Percentiles rank a stretch among this genome's conserved stretches.
Conservation (phyloP, 1,139 yeast species). For the Geotrichum siamense region DNA sequence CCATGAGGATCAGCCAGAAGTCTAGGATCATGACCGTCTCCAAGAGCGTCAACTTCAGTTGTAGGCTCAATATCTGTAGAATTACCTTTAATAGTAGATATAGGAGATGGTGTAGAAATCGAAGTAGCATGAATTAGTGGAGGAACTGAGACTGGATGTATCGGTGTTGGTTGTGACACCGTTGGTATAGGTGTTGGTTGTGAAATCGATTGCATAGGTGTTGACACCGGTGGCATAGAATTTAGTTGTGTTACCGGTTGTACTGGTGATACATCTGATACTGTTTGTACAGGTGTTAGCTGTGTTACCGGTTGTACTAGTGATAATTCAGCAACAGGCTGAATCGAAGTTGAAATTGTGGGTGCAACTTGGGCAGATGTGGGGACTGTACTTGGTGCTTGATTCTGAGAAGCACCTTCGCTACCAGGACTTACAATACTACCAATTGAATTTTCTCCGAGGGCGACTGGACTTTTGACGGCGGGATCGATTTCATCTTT, state of each 20-base stretch:
- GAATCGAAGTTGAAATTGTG: background rate
- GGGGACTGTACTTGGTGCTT: background rate
- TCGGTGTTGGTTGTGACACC: background rate
- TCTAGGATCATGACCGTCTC: constrained; percentile 32
- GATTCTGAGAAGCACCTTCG: background rate
- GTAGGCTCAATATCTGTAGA: constrained; percentile 3
- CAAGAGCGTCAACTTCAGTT: constrained; percentile 25
- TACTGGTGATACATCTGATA: background rate
- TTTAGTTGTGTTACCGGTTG: too few relatives aligned
- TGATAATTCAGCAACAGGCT: background rate
- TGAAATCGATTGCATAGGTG: too few relatives aligned
- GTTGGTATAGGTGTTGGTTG: too few relatives aligned
- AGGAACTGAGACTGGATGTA: too few relatives aligned
- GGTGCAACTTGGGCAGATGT: background rate
- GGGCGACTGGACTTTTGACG: too few relatives aligned
- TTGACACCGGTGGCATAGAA: too few relatives aligned
- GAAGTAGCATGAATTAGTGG: too few relatives aligned
- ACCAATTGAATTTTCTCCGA: too few relatives aligned
- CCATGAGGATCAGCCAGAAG: constrained; percentile 33
- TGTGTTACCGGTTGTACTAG: background rate
- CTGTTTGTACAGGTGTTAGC: background rate
- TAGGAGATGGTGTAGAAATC: background rate
- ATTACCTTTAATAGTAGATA: background rate
- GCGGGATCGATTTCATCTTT: too few relatives aligned
- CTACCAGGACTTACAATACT: background rate